Evolutionary conservation across 371 early-diverging fungal species (phyloP).

Genomic region (Saksenaea oblongispora): DNA sequence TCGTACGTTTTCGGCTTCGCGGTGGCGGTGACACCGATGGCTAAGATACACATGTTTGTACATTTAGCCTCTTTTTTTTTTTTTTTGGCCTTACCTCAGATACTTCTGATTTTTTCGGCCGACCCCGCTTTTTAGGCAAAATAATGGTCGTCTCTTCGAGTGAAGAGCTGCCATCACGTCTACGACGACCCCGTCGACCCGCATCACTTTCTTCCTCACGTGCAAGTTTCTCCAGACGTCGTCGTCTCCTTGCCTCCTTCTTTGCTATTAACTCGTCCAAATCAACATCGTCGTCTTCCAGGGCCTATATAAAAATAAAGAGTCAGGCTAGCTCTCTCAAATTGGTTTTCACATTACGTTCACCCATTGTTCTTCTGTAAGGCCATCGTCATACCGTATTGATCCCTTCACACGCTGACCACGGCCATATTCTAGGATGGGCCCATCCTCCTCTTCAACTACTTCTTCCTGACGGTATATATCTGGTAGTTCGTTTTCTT

Average conservation of each 20-base stretch:
- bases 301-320: constrained; percentile 4
- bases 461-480: constrained; percentile 65
- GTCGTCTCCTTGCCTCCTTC: constrained; percentile 16
- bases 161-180: background rate
- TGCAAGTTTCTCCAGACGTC: constrained; percentile 7
- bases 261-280: constrained; percentile 19
- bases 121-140: constrained; percentile 13
- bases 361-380: constrained; percentile 94
- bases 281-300: constrained; percentile 21
- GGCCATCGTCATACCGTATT: constrained; percentile 88
- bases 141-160: background rate
- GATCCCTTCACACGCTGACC: constrained; percentile 68
- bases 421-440: constrained; percentile 62
- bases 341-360: constrained; percentile 46
- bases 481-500: constrained; percentile 80
- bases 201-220: constrained; percentile 8
- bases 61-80: background rate
- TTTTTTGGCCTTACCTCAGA: constrained; percentile 1
- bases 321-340: background rate
- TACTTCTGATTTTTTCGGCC: constrained; percentile 16
- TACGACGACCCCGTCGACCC: background rate
- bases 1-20: constrained; percentile 16
- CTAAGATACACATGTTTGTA: background rate
- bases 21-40: background rate
- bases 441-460: constrained; percentile 5